Conservation (phyloP, 2,329 filamentous ascomycete genomes). For the Ophiocordyceps camponoti-rufipedis region DNA sequence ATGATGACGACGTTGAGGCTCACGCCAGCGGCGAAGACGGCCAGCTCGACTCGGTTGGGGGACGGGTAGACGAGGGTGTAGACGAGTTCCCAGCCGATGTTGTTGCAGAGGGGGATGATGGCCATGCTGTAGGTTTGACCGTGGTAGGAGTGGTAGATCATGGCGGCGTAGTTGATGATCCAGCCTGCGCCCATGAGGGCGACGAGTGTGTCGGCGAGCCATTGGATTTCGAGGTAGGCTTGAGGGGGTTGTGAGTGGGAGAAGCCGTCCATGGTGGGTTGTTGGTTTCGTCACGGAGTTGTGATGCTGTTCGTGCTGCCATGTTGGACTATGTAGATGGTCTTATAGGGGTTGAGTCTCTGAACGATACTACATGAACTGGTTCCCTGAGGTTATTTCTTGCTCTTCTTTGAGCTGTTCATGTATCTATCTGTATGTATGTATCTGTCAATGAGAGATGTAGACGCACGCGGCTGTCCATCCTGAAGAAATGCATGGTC, state of each 20-base stretch:
- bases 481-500: too few species aligned
- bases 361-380: too few species aligned
- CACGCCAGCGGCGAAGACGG: conserved; percentile 2
- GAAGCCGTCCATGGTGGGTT: conserved; percentile 4
- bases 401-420: too few species aligned
- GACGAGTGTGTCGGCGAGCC: conserved; percentile 4
- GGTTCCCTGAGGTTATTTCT: too few species aligned
- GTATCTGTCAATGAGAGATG: too few species aligned
- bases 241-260: conserved; percentile 1
- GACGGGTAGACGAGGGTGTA: conserved; percentile 4
- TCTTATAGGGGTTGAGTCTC: not conserved
- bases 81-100: conserved; percentile 4
- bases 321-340: too few species aligned
- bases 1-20: conserved; percentile 4
- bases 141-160: conserved; percentile 3
- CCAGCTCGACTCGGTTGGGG: conserved; percentile 3
- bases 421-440: too few species aligned
- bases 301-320: too few species aligned
- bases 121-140: conserved; percentile 4
- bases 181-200: conserved; percentile 4
- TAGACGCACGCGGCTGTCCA: too few species aligned
- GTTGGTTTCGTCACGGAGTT: too few species aligned
- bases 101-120: conserved; percentile 5
- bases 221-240: conserved; percentile 3
- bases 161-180: conserved; percentile 4